Evolutionary conservation across 2,329 filamentous ascomycete species (phyloP), one percentile per base, ranked within the genome.

Genomic region (Drechslerella stenobrocha): DNA sequence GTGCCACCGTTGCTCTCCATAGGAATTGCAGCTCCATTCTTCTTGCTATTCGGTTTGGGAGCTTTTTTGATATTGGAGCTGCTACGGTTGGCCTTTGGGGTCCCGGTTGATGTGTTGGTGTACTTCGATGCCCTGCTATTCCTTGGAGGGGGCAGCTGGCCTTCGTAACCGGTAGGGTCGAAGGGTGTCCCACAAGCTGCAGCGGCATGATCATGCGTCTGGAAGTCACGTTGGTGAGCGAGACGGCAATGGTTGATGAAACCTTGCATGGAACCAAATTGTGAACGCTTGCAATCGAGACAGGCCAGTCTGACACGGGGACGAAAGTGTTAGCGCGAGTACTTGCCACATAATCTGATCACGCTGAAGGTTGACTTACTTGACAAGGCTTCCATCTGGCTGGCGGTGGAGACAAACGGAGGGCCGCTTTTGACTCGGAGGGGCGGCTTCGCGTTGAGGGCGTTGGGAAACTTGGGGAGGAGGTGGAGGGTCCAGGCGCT

Each of bases 201-300:
- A 30, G 92, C 93, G 70, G 93, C 93, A 74, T 91, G 89, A 76
- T 97, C 92, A 74, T 98, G 93, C 73, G 90, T 96, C 78, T 95
- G 92, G 80, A 91, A 97, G 70, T 95, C 90, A 64, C 89, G 83
- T 75, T 87, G 88, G 78, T 98, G 93, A 23, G 91, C 90, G 73
- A 98, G 97, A 60, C 93, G 90, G 76, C 92, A 97, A 75, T 98
- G 93, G 75, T 98, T 98, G 79, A 98, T 93, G 78, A 97, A 97
- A n/a, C 93, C 93, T 77, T 97, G 93, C 0, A 91, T 95, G 78
- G 91, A 97, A 58, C 88, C 91, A 75, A 97, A 97, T 76, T 96
- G 89, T 75, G 90, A 89, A 70, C 92, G 83, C 50, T 90, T 82
- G 77, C 93, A 97, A 76, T 93, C 88, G 64, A 88, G 78, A 79